These are phyloP conservation scores for Stylosanthes scabra DNA, from an alignment of 331 rosid genomes.

Conservation along the genomic window DNA sequence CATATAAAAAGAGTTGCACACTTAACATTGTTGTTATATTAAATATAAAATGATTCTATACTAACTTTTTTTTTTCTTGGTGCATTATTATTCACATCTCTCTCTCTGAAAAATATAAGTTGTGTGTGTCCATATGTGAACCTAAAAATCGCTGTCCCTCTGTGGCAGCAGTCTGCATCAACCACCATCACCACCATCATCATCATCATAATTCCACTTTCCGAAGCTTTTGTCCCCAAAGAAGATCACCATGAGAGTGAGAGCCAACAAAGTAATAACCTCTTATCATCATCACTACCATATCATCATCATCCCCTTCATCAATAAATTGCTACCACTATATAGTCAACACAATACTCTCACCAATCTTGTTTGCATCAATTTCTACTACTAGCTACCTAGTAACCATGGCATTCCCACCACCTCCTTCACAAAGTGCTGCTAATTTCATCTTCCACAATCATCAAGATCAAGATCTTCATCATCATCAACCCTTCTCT, in stretches of 20 bases:
- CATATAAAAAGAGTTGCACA: too few species aligned
- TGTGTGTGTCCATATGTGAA: constrained; percentile 37
- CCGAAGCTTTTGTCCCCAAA: constrained; percentile 51
- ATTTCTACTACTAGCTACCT: neutral
- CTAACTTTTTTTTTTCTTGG: too few species aligned
- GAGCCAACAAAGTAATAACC: constrained; percentile 46
- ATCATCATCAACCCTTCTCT: constrained; percentile 37
- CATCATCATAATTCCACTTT: constrained; percentile 36
- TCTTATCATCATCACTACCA: neutral
- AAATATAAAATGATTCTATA: too few species aligned
- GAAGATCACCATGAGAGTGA: constrained; percentile 64
- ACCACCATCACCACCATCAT: constrained; percentile 35
- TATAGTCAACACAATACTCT: neutral
- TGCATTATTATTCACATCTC: constrained; percentile 14
- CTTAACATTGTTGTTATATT: too few species aligned
- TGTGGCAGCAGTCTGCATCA: constrained; percentile 46
- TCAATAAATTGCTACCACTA: neutral
- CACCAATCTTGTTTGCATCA: constrained; percentile 40
- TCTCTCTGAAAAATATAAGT: neutral
- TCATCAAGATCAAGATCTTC: constrained; percentile 44
- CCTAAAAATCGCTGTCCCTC: constrained; percentile 60
- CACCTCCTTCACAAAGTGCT: constrained; percentile 57
- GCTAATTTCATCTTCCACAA: constrained; percentile 56
- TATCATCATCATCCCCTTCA: constrained; percentile 29
- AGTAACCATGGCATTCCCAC: constrained; percentile 60